phyloP scores from a whole-genome alignment of 148 eudicot genomes.

The Chenopodium suecicum region DNA sequence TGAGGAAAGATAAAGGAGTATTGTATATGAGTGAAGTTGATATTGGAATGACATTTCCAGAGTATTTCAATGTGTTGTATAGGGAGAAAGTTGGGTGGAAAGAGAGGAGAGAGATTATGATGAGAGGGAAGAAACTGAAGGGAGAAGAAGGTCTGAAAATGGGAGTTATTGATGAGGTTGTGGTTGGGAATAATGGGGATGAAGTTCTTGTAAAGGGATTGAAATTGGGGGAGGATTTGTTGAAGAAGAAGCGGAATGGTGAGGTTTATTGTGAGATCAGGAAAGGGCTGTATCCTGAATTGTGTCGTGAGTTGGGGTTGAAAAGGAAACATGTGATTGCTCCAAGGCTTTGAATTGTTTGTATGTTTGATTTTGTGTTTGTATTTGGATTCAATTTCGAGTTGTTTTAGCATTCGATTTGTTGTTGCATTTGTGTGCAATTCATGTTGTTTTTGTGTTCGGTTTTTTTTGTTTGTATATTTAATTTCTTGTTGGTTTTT shows the following conservation, averaged over 20 bases:
- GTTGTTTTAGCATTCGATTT: no score
- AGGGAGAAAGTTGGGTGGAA: slow-evolving; percentile 26
- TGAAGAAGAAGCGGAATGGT: slow-evolving; percentile 37
- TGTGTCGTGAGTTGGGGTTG: slow-evolving; percentile 33
- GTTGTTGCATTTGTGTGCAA: no score
- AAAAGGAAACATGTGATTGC: slow-evolving; percentile 10
- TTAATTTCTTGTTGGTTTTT: no score
- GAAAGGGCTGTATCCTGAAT: slow-evolving; percentile 38
- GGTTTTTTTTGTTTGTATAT: no score
- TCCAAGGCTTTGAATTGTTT: slow-evolving; percentile 32
- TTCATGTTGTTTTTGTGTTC: no score
- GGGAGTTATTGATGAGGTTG: slow-evolving; percentile 31
- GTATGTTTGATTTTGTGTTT: no score
- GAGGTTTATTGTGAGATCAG: slow-evolving; percentile 45
- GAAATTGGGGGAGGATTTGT: slow-evolving; percentile 28
- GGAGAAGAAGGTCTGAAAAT: slow-evolving; percentile 35
- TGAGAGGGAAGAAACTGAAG: slow-evolving; percentile 33
- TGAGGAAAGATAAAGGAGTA: slow-evolving; percentile 33
- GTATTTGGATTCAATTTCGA: no score
- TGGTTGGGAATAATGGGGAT: background rate
- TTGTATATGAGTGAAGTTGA: slow-evolving; percentile 39
- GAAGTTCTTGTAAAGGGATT: slow-evolving; percentile 27
- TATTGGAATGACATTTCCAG: slow-evolving; percentile 35
- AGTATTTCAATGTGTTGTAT: slow-evolving; percentile 29
- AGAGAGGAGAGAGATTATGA: slow-evolving; percentile 30